phyloP scores from a whole-genome alignment of 2,329 filamentous ascomycete species.

The Beauveria rudraprayagi region DNA sequence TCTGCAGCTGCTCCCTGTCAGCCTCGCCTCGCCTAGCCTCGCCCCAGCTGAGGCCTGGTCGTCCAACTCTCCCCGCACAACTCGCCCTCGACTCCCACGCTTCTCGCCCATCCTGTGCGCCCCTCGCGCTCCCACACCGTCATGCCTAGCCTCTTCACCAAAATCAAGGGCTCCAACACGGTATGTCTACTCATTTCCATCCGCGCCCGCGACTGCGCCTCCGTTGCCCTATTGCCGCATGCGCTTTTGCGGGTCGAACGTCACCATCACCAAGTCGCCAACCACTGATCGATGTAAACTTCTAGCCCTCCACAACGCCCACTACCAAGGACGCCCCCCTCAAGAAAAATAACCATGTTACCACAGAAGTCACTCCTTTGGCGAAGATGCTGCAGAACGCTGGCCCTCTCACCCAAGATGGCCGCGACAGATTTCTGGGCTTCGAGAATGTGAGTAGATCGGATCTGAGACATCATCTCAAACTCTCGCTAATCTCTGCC shows the following conservation, averaged over 20 bases:
- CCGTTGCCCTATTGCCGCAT: conserved; percentile 18
- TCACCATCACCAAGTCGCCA: conserved; percentile 5
- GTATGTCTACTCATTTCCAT: conserved; percentile 35
- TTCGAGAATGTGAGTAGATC: conserved; percentile 79
- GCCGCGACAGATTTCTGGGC: conserved; percentile 96
- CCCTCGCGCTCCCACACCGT: conserved; percentile 13
- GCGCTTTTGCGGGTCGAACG: conserved; percentile 7
- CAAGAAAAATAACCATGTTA: conserved; percentile 50
- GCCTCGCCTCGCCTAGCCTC: conserved; percentile 4
- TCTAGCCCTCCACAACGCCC: conserved; percentile 36
- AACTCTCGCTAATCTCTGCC: conserved; percentile 26
- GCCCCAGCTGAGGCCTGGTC: conserved; percentile 4
- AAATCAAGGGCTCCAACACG: conserved; percentile 46
- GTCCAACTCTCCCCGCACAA: neutral
- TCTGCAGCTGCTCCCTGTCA: conserved; percentile 1
- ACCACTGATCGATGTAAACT: conserved; percentile 25
- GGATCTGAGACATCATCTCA: conserved; percentile 9
- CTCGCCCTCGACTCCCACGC: neutral
- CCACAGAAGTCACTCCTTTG: conserved; percentile 52
- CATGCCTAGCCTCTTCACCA: conserved; percentile 53
- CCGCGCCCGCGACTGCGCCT: neutral
- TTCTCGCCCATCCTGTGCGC: conserved; percentile 17
- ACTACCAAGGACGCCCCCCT: conserved; percentile 37
- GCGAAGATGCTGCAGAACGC: conserved; percentile 74
- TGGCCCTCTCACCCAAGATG: conserved; percentile 73